These are phyloP conservation scores for Candida krabiensis DNA, from an alignment of 805 yeast species.

Conservation along the genomic window DNA sequence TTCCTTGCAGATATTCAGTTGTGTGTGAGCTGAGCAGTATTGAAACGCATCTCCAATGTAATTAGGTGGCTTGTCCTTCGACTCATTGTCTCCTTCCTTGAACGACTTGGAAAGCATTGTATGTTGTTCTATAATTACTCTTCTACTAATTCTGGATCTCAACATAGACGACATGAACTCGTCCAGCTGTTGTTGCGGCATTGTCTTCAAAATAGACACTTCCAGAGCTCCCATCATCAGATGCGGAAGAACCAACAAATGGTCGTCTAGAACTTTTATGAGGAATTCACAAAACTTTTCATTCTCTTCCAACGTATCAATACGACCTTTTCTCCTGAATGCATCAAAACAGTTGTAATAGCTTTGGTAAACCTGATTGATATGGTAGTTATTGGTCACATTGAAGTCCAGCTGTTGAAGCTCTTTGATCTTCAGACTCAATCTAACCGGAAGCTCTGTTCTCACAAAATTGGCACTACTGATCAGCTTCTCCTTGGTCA, in stretches of 20 bases:
- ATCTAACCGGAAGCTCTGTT: conserved; percentile 77
- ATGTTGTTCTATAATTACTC: conserved; percentile 92
- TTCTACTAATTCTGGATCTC: conserved; percentile 82
- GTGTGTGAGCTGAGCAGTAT: conserved; percentile 70
- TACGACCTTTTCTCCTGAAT: conserved; percentile 69
- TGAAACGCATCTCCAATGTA: conserved; percentile 79
- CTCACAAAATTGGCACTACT: conserved; percentile 87
- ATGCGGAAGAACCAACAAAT: conserved; percentile 80
- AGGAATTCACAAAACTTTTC: conserved; percentile 66
- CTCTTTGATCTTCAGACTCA: conserved; percentile 77
- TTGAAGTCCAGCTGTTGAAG: conserved; percentile 80
- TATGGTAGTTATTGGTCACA: conserved; percentile 80
- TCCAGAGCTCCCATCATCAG: conserved; percentile 92
- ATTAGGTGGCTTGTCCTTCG: conserved; percentile 52
- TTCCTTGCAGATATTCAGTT: conserved; percentile 55
- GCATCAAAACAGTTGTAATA: conserved; percentile 87
- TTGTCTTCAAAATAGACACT: conserved; percentile 56
- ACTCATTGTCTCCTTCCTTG: conserved; percentile 38
- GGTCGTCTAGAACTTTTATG: conserved; percentile 68
- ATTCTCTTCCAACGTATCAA: conserved; percentile 73
- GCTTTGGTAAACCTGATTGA: conserved; percentile 81
- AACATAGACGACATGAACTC: conserved; percentile 72
- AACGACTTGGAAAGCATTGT: conserved; percentile 71
- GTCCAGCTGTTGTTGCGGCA: conserved; percentile 68
- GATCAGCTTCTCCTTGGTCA: conserved; percentile 75